Evolutionary conservation across 257 asterid genomes (phyloP).

Genomic region (Fraxinus anomala): DNA sequence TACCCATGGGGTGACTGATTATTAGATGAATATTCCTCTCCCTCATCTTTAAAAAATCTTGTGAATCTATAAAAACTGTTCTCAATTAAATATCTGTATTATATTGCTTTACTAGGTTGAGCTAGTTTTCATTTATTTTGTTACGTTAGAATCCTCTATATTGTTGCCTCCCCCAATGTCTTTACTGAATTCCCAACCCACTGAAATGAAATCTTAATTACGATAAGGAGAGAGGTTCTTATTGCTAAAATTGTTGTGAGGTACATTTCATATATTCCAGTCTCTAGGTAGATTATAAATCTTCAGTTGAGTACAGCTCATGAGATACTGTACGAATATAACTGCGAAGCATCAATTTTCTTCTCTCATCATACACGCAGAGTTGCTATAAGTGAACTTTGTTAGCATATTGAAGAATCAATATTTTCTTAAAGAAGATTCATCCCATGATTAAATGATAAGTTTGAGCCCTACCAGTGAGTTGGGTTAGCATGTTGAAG

Average conservation of each 20-base stretch:
- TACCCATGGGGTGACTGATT: not conserved
- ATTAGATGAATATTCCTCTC: conserved; percentile 4
- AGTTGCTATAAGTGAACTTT: not conserved
- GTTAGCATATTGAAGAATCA: not conserved
- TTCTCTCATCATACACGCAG: not conserved
- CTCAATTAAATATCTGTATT: conserved; percentile 3
- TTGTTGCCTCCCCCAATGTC: not conserved
- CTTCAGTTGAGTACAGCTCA: not conserved
- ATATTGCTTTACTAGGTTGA: conserved; percentile 8
- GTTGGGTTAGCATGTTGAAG: too few species aligned
- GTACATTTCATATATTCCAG: not conserved
- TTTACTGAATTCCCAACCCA: not conserved
- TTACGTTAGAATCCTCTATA: not conserved
- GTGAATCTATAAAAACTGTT: not conserved
- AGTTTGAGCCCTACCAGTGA: too few species aligned
- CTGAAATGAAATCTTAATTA: not conserved
- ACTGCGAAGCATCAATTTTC: not conserved
- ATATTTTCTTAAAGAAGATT: not conserved
- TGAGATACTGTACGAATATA: not conserved
- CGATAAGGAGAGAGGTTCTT: not conserved
- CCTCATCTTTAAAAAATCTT: not conserved
- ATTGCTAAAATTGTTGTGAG: not conserved
- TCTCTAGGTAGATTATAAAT: not conserved
- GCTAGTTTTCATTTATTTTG: conserved; percentile 5
- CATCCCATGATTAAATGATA: not conserved